Evolutionary conservation across 768 basidiomycete genomes (phyloP).

Genomic region (Suillus tomentosus): DNA sequence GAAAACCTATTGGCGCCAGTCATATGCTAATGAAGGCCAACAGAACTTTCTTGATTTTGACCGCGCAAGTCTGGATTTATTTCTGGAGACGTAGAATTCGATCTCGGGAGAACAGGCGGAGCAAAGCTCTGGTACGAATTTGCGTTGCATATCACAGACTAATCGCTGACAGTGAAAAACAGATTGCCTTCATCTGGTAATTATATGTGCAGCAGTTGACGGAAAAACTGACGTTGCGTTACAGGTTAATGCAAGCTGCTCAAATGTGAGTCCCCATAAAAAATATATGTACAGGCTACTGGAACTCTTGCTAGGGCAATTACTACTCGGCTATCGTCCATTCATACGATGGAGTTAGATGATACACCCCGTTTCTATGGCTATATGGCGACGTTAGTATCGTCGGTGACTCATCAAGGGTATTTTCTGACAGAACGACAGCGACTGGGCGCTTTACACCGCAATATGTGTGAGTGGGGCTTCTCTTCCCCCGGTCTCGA

Average conservation of each 20-base stretch:
- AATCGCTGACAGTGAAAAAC: neutral
- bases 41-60: constrained; percentile 5
- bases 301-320: neutral
- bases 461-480: neutral
- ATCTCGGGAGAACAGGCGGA: neutral
- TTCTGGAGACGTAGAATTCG: neutral
- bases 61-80: constrained; percentile 4
- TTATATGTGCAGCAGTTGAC: neutral
- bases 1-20: neutral
- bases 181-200: constrained; percentile 5
- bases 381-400: neutral
- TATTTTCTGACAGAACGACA: neutral
- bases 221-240: neutral
- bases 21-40: neutral
- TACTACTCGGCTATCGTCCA: neutral
- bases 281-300: neutral
- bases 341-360: neutral
- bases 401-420: neutral
- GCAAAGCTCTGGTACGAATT: neutral
- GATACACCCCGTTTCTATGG: neutral
- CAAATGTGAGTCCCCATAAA: neutral
- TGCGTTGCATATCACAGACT: too few species aligned
- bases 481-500: neutral
- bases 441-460: neutral
- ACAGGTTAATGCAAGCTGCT: constrained; percentile 1